A percentile compares a stretch with the other conserved stretches of the same genome.
Conservation (phyloP, 2,329 filamentous ascomycete species). For the Fusarium compactum region DNA sequence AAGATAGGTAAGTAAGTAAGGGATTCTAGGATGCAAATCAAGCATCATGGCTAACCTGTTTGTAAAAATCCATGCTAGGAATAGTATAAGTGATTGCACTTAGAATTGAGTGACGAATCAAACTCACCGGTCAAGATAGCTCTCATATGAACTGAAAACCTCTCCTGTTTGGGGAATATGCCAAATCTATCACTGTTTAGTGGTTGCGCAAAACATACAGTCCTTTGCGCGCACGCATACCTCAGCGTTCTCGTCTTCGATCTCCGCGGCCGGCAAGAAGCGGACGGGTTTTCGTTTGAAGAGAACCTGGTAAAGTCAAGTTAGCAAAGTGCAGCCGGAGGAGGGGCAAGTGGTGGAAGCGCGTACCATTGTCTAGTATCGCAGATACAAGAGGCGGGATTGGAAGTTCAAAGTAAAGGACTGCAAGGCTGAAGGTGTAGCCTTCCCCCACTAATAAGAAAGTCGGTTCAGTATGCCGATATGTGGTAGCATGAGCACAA, state of each 20-base stretch:
- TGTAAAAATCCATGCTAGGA: slow-evolving; percentile 89
- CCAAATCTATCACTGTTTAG: slow-evolving; percentile 76
- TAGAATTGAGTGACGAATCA: slow-evolving; percentile 22
- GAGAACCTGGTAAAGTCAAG: slow-evolving; percentile 73
- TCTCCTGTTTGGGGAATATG: slow-evolving; percentile 91
- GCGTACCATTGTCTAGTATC: slow-evolving; percentile 42
- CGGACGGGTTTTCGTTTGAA: slow-evolving; percentile 97
- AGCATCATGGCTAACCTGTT: slow-evolving; percentile 71
- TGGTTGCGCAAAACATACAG: slow-evolving; percentile 12
- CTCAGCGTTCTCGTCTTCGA: slow-evolving; percentile 86
- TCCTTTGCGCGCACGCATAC: slow-evolving; percentile 61
- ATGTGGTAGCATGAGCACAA: slow-evolving; percentile 39
- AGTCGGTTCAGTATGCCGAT: slow-evolving; percentile 23
- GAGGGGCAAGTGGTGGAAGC: neutral
- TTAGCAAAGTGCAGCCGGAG: slow-evolving; percentile 19
- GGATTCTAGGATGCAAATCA: slow-evolving; percentile 1
- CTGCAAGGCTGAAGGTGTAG: slow-evolving; percentile 45
- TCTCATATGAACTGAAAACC: slow-evolving; percentile 88
- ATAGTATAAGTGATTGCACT: slow-evolving; percentile 28
- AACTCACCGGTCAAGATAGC: slow-evolving; percentile 83
- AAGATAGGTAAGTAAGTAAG: slow-evolving; percentile 40
- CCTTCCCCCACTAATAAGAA: slow-evolving; percentile 48
- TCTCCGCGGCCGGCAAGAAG: slow-evolving; percentile 76
- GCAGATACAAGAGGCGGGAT: slow-evolving; percentile 35
- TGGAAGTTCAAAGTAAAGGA: slow-evolving; percentile 30